Evolutionary conservation across 768 basidiomycete genomes (phyloP).

Genomic region (Naganishia vaughanmartiniae): DNA sequence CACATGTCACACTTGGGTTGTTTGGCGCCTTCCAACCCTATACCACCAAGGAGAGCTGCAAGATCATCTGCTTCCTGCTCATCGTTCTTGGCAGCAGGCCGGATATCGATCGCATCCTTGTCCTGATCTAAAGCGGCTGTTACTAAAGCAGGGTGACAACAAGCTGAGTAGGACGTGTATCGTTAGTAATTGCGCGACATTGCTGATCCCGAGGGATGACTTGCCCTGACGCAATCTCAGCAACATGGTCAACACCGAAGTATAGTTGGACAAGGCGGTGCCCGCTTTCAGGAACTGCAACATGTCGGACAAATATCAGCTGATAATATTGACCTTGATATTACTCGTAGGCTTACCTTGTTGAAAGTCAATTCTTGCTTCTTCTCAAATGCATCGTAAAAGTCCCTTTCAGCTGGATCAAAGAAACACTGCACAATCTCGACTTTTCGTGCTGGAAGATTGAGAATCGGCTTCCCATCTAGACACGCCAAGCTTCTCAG

Average conservation of each 20-base stretch:
- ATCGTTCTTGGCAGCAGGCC: constrained; percentile 55
- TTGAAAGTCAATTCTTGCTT: constrained; percentile 61
- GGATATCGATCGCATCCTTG: constrained; percentile 71
- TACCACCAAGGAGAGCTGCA: constrained; percentile 66
- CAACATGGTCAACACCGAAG: constrained; percentile 52
- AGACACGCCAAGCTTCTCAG: constrained; percentile 48
- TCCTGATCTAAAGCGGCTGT: constrained; percentile 64
- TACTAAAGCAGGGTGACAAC: constrained; percentile 82
- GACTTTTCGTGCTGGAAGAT: constrained; percentile 72
- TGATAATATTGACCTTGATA: not conserved
- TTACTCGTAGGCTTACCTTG: constrained; percentile 53
- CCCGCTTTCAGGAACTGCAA: constrained; percentile 47
- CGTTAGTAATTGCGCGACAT: not conserved
- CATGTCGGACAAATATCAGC: constrained; percentile 52
- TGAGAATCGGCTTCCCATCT: constrained; percentile 76
- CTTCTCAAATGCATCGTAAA: constrained; percentile 70
- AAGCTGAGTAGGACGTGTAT: constrained; percentile 59
- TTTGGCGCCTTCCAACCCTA: constrained; percentile 59
- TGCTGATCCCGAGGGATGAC: constrained; percentile 33
- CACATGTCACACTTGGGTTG: constrained; percentile 75
- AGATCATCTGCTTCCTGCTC: constrained; percentile 66
- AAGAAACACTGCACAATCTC: constrained; percentile 74
- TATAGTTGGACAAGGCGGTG: constrained; percentile 52
- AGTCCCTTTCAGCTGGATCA: constrained; percentile 69
- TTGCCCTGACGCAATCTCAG: constrained; percentile 85